phyloP scores from a whole-genome alignment of 2,329 filamentous ascomycete species.

The Monosporascus sp. region DNA sequence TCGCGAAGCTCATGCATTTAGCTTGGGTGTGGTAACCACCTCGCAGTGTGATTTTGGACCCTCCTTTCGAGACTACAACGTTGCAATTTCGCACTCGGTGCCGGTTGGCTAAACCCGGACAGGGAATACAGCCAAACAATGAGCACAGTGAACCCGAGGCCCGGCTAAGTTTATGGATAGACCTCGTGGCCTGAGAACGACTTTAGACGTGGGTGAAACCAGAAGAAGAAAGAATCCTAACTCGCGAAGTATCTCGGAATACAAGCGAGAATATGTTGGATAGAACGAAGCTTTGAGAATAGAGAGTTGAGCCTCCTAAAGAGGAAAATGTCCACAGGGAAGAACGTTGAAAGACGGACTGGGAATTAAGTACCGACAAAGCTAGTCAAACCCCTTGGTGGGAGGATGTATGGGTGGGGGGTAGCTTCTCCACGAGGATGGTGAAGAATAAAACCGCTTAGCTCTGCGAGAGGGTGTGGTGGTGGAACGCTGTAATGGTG shows the following conservation, averaged over 20 bases:
- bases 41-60: background rate
- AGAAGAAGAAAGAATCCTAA: background rate
- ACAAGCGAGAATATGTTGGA: background rate
- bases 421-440: background rate
- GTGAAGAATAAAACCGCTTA: background rate
- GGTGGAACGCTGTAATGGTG: background rate
- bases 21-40: background rate
- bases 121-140: background rate
- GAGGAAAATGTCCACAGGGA: background rate
- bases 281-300: background rate
- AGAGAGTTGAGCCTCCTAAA: background rate
- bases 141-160: background rate
- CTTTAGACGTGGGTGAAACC: background rate
- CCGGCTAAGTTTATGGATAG: background rate
- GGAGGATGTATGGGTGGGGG: background rate
- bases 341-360: background rate
- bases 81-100: background rate
- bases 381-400: background rate
- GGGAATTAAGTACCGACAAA: background rate
- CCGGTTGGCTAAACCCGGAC: background rate
- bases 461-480: background rate
- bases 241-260: background rate
- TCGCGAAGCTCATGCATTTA: constrained; percentile 5
- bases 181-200: background rate
- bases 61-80: background rate